Percentiles rank a stretch among this genome's conserved stretches.
Conservation (phyloP, 495 filamentous ascomycete genomes). For the Xylaria cubensis region DNA sequence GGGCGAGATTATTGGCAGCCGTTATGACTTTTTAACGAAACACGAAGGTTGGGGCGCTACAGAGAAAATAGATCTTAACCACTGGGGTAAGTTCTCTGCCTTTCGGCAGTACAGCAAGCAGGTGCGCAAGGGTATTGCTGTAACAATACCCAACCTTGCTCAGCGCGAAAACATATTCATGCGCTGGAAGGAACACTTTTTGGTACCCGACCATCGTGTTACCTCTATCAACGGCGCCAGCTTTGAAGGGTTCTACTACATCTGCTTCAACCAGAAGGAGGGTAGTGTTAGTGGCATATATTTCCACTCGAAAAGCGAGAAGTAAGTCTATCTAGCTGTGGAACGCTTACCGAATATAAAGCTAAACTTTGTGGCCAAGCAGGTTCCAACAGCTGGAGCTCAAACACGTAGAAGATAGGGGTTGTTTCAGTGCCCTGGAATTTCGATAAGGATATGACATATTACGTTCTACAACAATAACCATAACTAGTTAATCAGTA, state of each 20-base stretch:
- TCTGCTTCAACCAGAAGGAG: conserved; percentile 92
- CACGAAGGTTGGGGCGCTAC: conserved; percentile 90
- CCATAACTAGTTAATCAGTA: conserved; percentile 23
- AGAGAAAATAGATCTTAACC: conserved; percentile 89
- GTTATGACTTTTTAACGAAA: conserved; percentile 90
- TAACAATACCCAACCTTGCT: conserved; percentile 68
- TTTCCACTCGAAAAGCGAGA: conserved; percentile 96
- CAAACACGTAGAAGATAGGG: conserved; percentile 81
- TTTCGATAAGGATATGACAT: conserved; percentile 70
- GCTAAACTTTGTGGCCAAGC: conserved; percentile 13
- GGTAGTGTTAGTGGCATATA: conserved; percentile 93
- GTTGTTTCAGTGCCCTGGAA: conserved; percentile 88
- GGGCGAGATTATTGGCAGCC: conserved; percentile 95
- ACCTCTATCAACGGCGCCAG: conserved; percentile 89
- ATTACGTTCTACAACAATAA: conserved; percentile 20
- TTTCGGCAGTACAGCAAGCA: conserved; percentile 80
- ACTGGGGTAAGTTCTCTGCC: conserved; percentile 90
- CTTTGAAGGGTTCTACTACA: conserved; percentile 99
- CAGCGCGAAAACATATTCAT: conserved; percentile 95
- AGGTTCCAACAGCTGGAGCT: conserved; percentile 95
- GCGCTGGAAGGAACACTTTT: conserved; percentile 99
- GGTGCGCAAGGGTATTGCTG: conserved; percentile 64
- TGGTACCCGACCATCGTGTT: conserved; percentile 94
- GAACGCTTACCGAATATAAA: conserved; percentile 15
- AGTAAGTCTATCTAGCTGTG: conserved; percentile 61